Conservation (phyloP, 169 alveolate species). For the Plasmodium knowlesi region DNA sequence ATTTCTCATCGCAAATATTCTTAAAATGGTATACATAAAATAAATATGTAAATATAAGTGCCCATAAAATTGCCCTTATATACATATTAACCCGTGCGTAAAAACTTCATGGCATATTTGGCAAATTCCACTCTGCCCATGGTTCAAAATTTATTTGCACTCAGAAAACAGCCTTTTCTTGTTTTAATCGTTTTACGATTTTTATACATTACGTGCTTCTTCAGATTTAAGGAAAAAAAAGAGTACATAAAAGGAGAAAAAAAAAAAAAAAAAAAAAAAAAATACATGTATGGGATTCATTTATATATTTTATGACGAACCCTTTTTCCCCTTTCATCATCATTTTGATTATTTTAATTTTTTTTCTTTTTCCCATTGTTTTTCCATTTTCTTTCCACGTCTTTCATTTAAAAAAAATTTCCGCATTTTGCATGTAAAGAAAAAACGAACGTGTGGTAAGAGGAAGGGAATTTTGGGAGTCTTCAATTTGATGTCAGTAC, state of each 20-base stretch:
- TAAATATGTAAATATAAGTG: background rate
- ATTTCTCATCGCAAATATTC: background rate
- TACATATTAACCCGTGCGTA: background rate
- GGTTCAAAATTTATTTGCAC: background rate
- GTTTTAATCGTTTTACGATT: background rate
- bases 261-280: background rate
- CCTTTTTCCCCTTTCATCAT: background rate
- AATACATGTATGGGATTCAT: background rate
- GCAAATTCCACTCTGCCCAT: background rate
- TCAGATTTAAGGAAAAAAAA: background rate
- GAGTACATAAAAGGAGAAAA: background rate
- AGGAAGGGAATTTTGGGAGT: background rate
- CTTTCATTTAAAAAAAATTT: background rate
- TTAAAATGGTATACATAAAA: background rate
- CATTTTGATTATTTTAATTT: background rate
- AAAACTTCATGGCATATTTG: background rate
- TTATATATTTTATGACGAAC: background rate
- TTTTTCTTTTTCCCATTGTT: background rate
- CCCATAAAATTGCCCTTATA: background rate
- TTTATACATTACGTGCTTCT: background rate
- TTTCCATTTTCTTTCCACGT: background rate
- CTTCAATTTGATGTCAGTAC: background rate
- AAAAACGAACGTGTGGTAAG: background rate
- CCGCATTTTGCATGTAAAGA: background rate
- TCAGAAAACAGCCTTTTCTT: background rate